A percentile compares a stretch with the other conserved stretches of the same genome.
phyloP scores from a whole-genome alignment of 2,329 filamentous ascomycete genomes.

The Ceratocystis smalleyi region DNA sequence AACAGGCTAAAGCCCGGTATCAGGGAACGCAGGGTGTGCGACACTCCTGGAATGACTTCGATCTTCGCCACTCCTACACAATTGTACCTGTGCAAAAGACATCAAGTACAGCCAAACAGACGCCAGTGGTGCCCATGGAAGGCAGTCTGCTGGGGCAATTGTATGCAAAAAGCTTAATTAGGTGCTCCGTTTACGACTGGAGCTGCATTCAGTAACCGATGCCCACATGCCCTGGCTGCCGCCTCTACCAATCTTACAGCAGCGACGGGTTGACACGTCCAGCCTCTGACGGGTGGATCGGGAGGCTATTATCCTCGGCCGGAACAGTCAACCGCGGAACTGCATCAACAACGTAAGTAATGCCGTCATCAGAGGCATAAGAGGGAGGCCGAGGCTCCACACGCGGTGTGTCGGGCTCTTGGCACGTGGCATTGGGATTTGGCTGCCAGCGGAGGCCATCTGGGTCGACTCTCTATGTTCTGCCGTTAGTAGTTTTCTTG shows the following conservation, averaged over 20 bases:
- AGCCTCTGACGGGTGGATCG: slow-evolving; percentile 34
- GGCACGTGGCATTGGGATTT: slow-evolving; percentile 28
- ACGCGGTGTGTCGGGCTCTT: slow-evolving; percentile 19
- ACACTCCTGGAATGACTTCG: no score
- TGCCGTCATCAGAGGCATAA: slow-evolving; percentile 60
- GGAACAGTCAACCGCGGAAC: slow-evolving; percentile 42
- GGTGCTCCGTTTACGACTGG: no score
- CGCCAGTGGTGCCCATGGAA: no score
- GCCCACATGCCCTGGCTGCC: no score
- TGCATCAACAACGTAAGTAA: slow-evolving; percentile 56
- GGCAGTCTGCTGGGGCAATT: no score
- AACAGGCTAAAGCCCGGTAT: no score
- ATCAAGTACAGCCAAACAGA: no score
- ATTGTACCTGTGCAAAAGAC: no score
- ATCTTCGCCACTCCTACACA: no score
- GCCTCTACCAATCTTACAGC: neutral
- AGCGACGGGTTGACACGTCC: slow-evolving; percentile 20
- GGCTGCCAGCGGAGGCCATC: slow-evolving; percentile 69
- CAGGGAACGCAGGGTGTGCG: no score
- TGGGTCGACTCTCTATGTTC: slow-evolving; percentile 53
- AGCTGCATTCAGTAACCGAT: no score
- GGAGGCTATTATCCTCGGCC: slow-evolving; percentile 29
- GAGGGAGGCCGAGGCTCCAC: slow-evolving; percentile 47
- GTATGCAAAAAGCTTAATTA: no score
- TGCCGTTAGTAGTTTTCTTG: neutral